Percentiles rank a stretch among this genome's conserved stretches.
Conservation (phyloP, 2,329 filamentous ascomycete species). For the Alternaria solani region DNA sequence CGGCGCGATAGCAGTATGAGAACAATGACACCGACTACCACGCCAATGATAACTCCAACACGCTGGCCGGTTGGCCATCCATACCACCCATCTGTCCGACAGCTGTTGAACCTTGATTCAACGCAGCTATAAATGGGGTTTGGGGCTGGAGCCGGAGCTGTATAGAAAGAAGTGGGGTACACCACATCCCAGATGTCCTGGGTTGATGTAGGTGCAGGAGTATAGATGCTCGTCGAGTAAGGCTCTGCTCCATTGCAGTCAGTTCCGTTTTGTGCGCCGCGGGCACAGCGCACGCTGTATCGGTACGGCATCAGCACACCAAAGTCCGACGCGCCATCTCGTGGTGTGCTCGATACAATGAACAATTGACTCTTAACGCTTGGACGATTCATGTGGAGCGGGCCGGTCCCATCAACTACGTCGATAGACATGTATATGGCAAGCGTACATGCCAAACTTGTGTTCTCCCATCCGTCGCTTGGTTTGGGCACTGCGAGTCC, state of each 20-base stretch:
- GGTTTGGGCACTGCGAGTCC: background rate
- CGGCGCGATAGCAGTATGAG: background rate
- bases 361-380: background rate
- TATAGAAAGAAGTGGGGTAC: background rate
- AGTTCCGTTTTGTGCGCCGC: background rate
- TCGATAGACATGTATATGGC: background rate
- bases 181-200: background rate
- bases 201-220: background rate
- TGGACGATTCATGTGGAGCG: background rate
- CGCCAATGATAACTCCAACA: background rate
- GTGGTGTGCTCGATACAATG: background rate
- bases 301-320: background rate
- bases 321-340: background rate
- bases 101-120: background rate
- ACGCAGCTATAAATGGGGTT: background rate
- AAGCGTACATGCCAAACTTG: slow-evolving; percentile 5
- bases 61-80: background rate
- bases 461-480: background rate
- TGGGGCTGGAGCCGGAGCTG: background rate
- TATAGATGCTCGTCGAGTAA: background rate
- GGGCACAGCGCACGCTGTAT: background rate
- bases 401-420: background rate
- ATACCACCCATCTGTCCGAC: background rate
- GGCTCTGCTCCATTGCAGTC: background rate
- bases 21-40: background rate